Conservation (phyloP, 805 yeast genomes). For the Zygosaccharomyces pseudorouxii region DNA sequence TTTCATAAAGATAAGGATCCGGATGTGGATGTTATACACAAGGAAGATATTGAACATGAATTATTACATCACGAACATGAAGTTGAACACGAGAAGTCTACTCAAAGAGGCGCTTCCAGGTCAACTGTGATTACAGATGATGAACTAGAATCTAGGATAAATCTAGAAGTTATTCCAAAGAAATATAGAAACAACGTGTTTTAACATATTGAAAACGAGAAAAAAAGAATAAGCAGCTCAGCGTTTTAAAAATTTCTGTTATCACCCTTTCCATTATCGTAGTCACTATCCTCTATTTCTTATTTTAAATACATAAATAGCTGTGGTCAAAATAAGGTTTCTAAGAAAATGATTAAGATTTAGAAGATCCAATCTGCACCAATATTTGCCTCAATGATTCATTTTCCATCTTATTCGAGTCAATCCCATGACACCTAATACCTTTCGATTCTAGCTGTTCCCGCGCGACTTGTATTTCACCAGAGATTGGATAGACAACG, state of each 20-base stretch:
- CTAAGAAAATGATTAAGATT: neutral
- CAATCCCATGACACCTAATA: conserved; percentile 40
- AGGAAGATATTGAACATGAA: conserved; percentile 86
- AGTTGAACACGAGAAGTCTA: conserved; percentile 52
- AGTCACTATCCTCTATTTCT: neutral
- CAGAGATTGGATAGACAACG: conserved; percentile 48
- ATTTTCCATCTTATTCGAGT: conserved; percentile 24
- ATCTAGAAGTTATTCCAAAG: conserved; percentile 36
- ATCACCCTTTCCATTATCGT: neutral
- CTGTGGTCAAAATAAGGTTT: neutral
- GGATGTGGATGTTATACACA: conserved; percentile 71
- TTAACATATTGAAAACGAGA: neutral
- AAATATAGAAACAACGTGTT: conserved; percentile 33
- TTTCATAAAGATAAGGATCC: conserved; percentile 77
- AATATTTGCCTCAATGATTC: conserved; percentile 19
- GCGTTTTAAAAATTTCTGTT: neutral
- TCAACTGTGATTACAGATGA: conserved; percentile 37
- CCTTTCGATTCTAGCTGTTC: conserved; percentile 40
- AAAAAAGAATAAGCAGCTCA: neutral
- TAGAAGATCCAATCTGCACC: conserved; percentile 6
- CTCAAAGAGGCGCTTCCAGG: conserved; percentile 35
- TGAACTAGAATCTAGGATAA: conserved; percentile 39
- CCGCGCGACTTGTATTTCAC: conserved; percentile 50
- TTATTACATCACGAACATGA: conserved; percentile 81
- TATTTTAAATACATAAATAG: neutral